Percentiles rank a stretch among this genome's conserved stretches.
Conservation (phyloP, 1,139 yeast species). For the Pichia sp. region DNA sequence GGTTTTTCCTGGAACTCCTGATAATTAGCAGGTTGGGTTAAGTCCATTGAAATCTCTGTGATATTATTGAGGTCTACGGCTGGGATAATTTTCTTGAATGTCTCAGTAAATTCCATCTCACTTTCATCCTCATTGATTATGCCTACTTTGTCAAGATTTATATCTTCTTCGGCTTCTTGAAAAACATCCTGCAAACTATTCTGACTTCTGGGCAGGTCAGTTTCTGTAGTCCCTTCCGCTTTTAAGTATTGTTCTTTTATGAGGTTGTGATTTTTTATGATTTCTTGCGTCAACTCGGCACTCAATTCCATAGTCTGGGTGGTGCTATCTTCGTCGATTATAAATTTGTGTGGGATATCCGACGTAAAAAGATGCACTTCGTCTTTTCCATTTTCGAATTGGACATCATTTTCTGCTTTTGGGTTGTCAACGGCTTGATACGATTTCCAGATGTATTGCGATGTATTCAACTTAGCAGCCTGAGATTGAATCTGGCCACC, state of each 20-base stretch:
- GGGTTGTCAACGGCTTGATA: not conserved
- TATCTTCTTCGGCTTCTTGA: slow-evolving; percentile 14
- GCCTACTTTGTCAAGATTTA: not conserved
- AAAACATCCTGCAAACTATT: slow-evolving; percentile 17
- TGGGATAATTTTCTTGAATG: slow-evolving; percentile 1
- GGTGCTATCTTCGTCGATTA: slow-evolving; percentile 21
- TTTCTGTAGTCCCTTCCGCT: slow-evolving; percentile 3
- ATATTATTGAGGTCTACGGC: not conserved
- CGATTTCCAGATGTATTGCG: slow-evolving; percentile 11
- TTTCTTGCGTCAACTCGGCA: slow-evolving; percentile 23
- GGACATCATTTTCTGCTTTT: not conserved
- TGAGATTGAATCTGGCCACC: not conserved
- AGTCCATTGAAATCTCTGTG: slow-evolving; percentile 10
- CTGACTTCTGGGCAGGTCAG: not conserved
- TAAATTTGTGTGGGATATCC: slow-evolving; percentile 1
- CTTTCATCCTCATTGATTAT: slow-evolving; percentile 5
- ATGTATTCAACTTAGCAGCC: slow-evolving; percentile 7
- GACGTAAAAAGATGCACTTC: not conserved
- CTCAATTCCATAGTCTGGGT: slow-evolving; percentile 31
- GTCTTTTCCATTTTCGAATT: not conserved
- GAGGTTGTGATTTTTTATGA: slow-evolving; percentile 19
- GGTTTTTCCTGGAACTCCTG: not conserved
- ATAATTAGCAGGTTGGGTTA: slow-evolving; percentile 2
- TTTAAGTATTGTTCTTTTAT: slow-evolving; percentile 7
- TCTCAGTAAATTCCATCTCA: slow-evolving; percentile 25